phyloP scores from a whole-genome alignment of 2,329 filamentous ascomycete genomes.

The Pseudogymnoascus sp. region DNA sequence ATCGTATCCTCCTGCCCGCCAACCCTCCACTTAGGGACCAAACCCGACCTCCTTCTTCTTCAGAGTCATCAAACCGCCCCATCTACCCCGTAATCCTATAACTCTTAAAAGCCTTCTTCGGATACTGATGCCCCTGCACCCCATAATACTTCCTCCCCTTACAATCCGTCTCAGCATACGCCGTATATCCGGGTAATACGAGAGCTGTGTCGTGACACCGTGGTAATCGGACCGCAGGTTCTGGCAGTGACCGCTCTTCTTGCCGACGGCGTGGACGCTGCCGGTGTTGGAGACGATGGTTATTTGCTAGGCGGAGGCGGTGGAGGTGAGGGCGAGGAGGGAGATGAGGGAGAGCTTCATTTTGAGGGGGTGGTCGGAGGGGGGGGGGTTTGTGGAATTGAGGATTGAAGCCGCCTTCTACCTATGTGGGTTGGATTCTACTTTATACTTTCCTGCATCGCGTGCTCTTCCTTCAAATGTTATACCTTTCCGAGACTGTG shows the following conservation, averaged over 20 bases:
- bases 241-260: not conserved
- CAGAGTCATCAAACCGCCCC: not conserved
- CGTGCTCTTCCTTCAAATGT: too few species aligned
- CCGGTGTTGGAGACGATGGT: not conserved
- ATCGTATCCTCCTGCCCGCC: not conserved
- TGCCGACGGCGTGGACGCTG: not conserved
- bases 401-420: too few species aligned
- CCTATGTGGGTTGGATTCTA: too few species aligned
- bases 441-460: too few species aligned
- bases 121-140: not conserved
- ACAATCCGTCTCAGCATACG: not conserved
- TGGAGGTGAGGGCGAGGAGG: not conserved
- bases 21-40: not conserved
- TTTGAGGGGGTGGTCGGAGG: too few species aligned
- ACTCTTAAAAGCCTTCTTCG: not conserved
- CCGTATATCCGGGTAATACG: not conserved
- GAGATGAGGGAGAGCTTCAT: not conserved
- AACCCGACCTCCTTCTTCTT: not conserved
- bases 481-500: too few species aligned
- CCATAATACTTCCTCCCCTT: not conserved
- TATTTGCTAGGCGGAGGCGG: not conserved
- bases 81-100: not conserved
- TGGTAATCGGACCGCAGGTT: not conserved
- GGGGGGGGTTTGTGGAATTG: too few species aligned
- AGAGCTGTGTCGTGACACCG: not conserved